These are phyloP conservation scores for Monoraphidium neglectum DNA, from an alignment of 139 green algal species.

Conservation along the genomic window DNA sequence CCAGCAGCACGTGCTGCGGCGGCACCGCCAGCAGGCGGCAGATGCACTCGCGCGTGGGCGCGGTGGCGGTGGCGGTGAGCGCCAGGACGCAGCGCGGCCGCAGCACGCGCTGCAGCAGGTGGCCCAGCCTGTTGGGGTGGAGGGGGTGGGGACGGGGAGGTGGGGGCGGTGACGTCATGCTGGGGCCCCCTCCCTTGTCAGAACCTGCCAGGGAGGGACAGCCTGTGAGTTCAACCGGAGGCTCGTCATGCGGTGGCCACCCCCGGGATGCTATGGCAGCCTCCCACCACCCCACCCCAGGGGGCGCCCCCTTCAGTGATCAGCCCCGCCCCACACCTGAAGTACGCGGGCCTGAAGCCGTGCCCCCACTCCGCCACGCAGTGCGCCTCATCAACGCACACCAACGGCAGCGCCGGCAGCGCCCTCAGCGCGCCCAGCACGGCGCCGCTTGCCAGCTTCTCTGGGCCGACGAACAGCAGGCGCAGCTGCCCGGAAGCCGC, in stretches of 20 bases:
- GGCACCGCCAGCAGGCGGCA: conserved; percentile 65
- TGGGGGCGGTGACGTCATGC: neutral
- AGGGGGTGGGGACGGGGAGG: neutral
- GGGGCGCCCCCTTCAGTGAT: no score
- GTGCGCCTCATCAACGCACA: conserved; percentile 90
- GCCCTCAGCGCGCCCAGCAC: conserved; percentile 66
- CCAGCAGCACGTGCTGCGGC: conserved; percentile 47
- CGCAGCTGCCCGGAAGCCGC: conserved; percentile 44
- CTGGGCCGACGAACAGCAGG: conserved; percentile 90
- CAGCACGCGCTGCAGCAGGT: conserved; percentile 63
- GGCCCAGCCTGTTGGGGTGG: conserved; percentile 36
- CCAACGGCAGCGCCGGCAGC: conserved; percentile 44
- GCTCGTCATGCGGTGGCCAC: no score
- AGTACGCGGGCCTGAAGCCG: conserved; percentile 91
- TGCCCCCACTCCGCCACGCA: conserved; percentile 97
- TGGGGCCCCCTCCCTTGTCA: no score
- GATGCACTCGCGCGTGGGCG: conserved; percentile 61
- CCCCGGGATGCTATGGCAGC: no score
- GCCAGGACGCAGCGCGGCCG: conserved; percentile 68
- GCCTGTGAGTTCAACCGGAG: no score
- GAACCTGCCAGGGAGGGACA: no score
- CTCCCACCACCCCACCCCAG: no score
- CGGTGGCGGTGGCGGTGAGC: conserved; percentile 91
- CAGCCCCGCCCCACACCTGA: no score
- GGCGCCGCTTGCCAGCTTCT: conserved; percentile 75